Evolutionary conservation across 1,284 basidiomycete genomes (phyloP).

Genomic region (Gymnopus androsaceus): DNA sequence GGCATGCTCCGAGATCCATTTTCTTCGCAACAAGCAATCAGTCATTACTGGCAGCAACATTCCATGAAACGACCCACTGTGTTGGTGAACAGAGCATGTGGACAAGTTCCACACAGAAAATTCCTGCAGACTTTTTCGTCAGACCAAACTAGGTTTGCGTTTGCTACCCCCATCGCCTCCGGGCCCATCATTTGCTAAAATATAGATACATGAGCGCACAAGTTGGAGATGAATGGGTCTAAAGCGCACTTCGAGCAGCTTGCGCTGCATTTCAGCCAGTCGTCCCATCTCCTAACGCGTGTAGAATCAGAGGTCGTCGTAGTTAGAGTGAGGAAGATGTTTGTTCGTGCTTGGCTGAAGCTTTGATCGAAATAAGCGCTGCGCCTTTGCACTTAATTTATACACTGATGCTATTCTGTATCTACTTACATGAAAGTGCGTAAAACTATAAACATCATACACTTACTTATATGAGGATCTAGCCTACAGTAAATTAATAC

Average conservation of each 20-base stretch:
- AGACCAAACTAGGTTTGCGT: constrained; percentile 91
- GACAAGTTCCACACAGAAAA: constrained; percentile 97
- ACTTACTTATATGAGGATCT: no score
- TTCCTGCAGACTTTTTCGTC: constrained; percentile 99
- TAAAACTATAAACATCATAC: no score
- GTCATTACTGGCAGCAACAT: not conserved
- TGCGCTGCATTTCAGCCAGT: constrained; percentile 89
- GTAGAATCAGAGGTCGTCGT: not conserved
- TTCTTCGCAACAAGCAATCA: constrained; percentile 63
- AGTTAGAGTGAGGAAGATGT: no score
- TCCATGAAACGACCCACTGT: constrained; percentile 65
- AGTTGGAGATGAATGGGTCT: not conserved
- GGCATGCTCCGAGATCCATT: constrained; percentile 99
- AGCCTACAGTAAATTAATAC: no score
- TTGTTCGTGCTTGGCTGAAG: no score
- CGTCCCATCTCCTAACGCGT: constrained; percentile 63
- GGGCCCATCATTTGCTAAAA: constrained; percentile 99
- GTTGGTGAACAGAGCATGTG: constrained; percentile 97
- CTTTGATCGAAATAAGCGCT: no score
- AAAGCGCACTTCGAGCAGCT: constrained; percentile 78
- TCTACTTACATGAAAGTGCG: no score
- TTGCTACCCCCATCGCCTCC: constrained; percentile 94
- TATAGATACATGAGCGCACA: not conserved
- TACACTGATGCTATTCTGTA: no score
- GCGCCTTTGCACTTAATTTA: no score